These are phyloP conservation scores for Lumnitzera littorea DNA, from an alignment of 345 rosid genomes.

Conservation along the genomic window DNA sequence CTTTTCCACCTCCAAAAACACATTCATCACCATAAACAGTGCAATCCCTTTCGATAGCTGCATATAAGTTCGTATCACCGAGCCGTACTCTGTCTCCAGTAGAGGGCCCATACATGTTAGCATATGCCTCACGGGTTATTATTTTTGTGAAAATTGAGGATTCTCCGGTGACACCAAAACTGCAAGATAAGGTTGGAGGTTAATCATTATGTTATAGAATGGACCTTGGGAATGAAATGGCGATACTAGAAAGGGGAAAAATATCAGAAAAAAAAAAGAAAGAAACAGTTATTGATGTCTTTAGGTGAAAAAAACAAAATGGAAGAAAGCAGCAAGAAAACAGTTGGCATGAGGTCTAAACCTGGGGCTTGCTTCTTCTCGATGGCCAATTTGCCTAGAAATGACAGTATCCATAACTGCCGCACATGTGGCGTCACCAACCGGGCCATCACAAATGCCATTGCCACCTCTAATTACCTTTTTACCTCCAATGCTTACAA, in stretches of 20 bases:
- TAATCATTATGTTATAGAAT: too few species aligned
- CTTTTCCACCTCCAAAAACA: conserved; percentile 97
- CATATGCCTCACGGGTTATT: conserved; percentile 63
- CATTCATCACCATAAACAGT: conserved; percentile 93
- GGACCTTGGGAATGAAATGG: too few species aligned
- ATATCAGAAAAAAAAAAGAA: too few species aligned
- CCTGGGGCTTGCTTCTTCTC: conserved; percentile 66
- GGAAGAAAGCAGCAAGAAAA: conserved; percentile 8
- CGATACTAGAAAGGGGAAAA: too few species aligned
- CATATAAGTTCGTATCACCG: conserved; percentile 84
- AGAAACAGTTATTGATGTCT: background rate
- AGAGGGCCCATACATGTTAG: conserved; percentile 91
- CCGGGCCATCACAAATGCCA: conserved; percentile 59
- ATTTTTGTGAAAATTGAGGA: conserved; percentile 39
- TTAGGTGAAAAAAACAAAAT: conserved; percentile 3
- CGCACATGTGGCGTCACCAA: conserved; percentile 31
- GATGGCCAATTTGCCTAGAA: conserved; percentile 34
- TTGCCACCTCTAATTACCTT: conserved; percentile 84
- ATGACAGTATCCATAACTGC: conserved; percentile 39
- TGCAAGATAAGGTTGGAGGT: conserved; percentile 30
- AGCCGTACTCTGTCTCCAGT: conserved; percentile 81
- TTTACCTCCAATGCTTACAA: conserved; percentile 75
- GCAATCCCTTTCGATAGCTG: conserved; percentile 76
- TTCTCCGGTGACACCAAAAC: conserved; percentile 63
- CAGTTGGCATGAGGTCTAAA: conserved; percentile 17